A percentile compares a stretch with the other conserved stretches of the same genome.
These are phyloP conservation scores for Esteya vermicola DNA, from an alignment of 2,329 filamentous ascomycete species.

Conservation along the genomic window DNA sequence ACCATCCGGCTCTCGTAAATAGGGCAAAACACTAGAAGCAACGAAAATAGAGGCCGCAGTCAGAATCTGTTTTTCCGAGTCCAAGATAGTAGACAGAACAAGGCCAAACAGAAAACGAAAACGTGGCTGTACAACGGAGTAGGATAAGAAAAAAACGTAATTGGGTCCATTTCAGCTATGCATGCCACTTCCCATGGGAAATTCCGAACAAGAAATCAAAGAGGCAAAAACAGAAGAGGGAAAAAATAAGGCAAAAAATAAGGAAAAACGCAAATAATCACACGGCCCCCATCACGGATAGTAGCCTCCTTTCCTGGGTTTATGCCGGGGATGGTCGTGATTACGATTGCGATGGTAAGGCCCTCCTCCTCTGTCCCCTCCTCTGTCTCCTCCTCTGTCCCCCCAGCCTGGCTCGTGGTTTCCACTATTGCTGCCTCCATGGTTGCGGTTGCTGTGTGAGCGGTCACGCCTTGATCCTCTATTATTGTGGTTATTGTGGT, in stretches of 20 bases:
- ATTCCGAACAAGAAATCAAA: not conserved
- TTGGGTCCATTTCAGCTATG: no score
- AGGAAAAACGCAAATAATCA: not conserved
- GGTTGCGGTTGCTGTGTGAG: not conserved
- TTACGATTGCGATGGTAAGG: conserved; percentile 2
- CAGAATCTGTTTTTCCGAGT: no score
- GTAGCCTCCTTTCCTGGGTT: conserved; percentile 2
- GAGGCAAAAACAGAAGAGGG: not conserved
- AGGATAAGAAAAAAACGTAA: no score
- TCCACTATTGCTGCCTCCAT: not conserved
- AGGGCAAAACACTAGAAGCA: no score
- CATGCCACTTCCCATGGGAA: no score
- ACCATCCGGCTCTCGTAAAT: no score
- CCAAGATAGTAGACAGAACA: no score
- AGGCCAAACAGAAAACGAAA: no score
- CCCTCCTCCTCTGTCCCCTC: not conserved
- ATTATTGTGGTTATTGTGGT: not conserved
- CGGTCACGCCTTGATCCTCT: conserved; percentile 4
- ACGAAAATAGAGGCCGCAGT: no score
- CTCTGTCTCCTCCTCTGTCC: not conserved
- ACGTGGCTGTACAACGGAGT: no score
- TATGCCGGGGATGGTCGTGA: conserved; percentile 2
- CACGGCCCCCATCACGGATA: not conserved
- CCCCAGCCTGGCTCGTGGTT: not conserved
- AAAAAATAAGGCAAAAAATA: not conserved